phyloP scores from a whole-genome alignment of 345 rosid species.

The Eucalyptus erythrocorys region DNA sequence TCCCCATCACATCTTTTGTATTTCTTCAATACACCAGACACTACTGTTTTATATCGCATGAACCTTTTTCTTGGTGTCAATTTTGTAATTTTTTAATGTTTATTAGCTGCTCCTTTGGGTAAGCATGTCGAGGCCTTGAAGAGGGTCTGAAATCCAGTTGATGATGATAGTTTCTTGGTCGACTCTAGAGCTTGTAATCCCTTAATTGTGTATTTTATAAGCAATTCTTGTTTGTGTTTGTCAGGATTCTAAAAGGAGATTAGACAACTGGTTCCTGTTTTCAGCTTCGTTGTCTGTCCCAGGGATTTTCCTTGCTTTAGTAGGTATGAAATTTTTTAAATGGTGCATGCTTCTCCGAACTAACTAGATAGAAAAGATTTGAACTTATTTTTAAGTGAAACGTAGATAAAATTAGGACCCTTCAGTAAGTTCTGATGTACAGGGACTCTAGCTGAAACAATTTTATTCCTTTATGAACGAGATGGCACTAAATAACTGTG shows the following conservation, averaged over 20 bases:
- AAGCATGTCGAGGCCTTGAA: neutral
- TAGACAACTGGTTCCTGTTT: constrained; percentile 12
- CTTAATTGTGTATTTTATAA: neutral
- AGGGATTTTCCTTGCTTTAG: constrained; percentile 14
- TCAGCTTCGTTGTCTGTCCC: constrained; percentile 8
- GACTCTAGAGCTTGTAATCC: neutral
- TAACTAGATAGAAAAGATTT: neutral
- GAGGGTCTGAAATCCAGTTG: neutral
- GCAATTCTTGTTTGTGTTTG: neutral
- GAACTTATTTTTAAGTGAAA: neutral
- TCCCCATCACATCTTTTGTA: neutral
- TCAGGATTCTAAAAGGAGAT: constrained; percentile 28
- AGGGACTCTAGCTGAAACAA: neutral
- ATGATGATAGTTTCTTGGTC: neutral
- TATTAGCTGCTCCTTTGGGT: neutral
- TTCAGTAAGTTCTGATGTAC: neutral
- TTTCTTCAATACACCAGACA: neutral
- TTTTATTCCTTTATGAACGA: neutral
- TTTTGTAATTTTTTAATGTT: neutral
- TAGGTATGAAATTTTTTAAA: constrained; percentile 6
- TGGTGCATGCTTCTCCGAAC: neutral
- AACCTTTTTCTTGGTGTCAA: neutral
- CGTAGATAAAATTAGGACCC: neutral
- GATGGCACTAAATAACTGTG: neutral
- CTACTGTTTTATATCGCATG: neutral